Percentiles rank a stretch among this genome's conserved stretches.
Conservation (phyloP, 306 rosid genomes). For the Boehmeria nivea region DNA sequence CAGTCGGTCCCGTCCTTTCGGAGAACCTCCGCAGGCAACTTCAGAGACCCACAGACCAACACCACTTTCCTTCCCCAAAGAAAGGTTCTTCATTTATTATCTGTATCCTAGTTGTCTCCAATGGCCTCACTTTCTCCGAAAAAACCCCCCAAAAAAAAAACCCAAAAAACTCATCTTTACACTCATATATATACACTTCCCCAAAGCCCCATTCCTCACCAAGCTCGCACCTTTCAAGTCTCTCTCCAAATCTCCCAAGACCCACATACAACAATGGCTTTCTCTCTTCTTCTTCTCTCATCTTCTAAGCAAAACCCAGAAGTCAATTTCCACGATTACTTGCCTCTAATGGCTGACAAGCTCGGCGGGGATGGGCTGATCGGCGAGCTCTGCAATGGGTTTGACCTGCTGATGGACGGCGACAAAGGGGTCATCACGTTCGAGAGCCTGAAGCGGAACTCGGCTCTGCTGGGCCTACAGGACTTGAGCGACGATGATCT, state of each 20-base stretch:
- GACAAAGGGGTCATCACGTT: slow-evolving; percentile 60
- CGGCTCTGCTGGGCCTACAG: slow-evolving; percentile 54
- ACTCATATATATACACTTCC: slow-evolving; percentile 13
- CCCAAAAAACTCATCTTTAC: slow-evolving; percentile 30
- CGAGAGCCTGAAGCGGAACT: slow-evolving; percentile 72
- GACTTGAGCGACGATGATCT: slow-evolving; percentile 65
- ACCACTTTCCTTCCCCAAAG: background rate
- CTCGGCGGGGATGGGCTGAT: slow-evolving; percentile 77
- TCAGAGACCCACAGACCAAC: slow-evolving; percentile 11
- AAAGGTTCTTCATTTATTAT: slow-evolving; percentile 15
- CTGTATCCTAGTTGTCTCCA: slow-evolving; percentile 59
- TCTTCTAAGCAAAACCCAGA: slow-evolving; percentile 39
- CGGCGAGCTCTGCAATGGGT: slow-evolving; percentile 71
- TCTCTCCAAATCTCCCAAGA: background rate
- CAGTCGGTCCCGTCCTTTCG: slow-evolving; percentile 16
- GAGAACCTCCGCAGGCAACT: slow-evolving; percentile 31
- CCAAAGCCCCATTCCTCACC: background rate
- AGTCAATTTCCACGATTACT: slow-evolving; percentile 51
- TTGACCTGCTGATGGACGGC: slow-evolving; percentile 49
- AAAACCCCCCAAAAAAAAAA: no score
- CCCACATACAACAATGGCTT: background rate
- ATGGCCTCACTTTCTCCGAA: slow-evolving; percentile 59
- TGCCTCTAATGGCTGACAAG: slow-evolving; percentile 71
- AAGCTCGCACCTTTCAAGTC: background rate
- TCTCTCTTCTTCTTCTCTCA: background rate